These are phyloP conservation scores for Fusarium caatingaense DNA, from an alignment of 2,329 filamentous ascomycete species.

Conservation along the genomic window DNA sequence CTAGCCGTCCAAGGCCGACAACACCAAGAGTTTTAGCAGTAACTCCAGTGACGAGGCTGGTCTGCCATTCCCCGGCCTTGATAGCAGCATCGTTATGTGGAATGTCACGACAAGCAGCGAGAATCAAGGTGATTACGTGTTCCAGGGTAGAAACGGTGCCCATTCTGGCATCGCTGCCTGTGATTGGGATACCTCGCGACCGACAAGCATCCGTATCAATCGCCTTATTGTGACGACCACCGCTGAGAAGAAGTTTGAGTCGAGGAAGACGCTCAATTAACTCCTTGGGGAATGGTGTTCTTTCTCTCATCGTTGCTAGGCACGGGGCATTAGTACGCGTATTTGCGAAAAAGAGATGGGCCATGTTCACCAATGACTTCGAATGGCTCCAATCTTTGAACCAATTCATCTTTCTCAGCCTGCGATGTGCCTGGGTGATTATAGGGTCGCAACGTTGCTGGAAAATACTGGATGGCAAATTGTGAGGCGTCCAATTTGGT, in stretches of 20 bases:
- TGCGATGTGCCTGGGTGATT: not conserved
- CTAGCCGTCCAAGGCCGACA: slow-evolving; percentile 3
- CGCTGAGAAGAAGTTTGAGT: not conserved
- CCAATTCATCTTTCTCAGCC: not conserved
- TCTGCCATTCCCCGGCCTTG: slow-evolving; percentile 1
- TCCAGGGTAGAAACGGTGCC: slow-evolving; percentile 5
- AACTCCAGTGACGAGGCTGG: slow-evolving; percentile 3
- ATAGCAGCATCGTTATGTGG: not conserved
- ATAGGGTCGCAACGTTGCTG: not conserved
- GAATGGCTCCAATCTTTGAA: slow-evolving; percentile 1
- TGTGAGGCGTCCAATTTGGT: not conserved
- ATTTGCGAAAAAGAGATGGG: too few relatives aligned
- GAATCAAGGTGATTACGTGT: slow-evolving; percentile 2
- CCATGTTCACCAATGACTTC: not conserved
- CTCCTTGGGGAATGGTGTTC: not conserved
- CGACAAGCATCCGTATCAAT: not conserved
- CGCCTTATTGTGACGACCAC: slow-evolving; percentile 6
- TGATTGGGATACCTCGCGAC: not conserved
- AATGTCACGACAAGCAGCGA: slow-evolving; percentile 5
- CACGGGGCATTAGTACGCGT: not conserved
- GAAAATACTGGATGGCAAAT: not conserved
- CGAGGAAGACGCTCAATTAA: not conserved
- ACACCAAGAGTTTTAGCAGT: not conserved
- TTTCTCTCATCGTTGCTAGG: slow-evolving; percentile 1
- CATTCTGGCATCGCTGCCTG: not conserved